Percentiles rank a stretch among this genome's conserved stretches.
These are phyloP conservation scores for Hyphodiscus sp. DNA, from an alignment of 2,329 filamentous ascomycete species.

Conservation along the genomic window DNA sequence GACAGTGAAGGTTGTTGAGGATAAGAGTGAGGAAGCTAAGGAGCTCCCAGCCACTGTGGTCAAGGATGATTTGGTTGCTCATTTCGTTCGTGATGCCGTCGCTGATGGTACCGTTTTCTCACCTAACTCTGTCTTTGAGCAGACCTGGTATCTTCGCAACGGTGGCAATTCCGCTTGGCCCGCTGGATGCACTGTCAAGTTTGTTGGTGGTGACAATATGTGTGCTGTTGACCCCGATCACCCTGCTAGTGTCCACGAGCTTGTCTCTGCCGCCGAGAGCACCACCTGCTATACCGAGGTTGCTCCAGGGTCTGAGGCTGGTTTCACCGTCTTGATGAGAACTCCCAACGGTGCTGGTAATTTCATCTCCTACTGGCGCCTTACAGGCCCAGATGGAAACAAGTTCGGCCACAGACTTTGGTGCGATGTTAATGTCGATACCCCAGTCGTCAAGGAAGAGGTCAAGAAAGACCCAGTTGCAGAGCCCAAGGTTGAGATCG, in stretches of 20 bases:
- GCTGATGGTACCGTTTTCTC: slow-evolving; percentile 68
- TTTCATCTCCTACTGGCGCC: slow-evolving; percentile 91
- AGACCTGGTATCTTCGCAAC: slow-evolving; percentile 89
- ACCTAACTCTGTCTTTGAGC: slow-evolving; percentile 70
- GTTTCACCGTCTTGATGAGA: slow-evolving; percentile 81
- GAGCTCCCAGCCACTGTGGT: slow-evolving; percentile 24
- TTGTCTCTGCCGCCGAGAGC: slow-evolving; percentile 75
- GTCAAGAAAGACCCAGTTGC: slow-evolving; percentile 32
- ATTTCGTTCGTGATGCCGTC: slow-evolving; percentile 73
- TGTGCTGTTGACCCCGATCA: slow-evolving; percentile 77
- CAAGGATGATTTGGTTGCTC: slow-evolving; percentile 46
- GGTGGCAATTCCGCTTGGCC: slow-evolving; percentile 77
- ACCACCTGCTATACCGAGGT: slow-evolving; percentile 66
- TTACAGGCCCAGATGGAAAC: slow-evolving; percentile 72
- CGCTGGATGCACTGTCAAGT: slow-evolving; percentile 81
- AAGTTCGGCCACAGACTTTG: slow-evolving; percentile 91
- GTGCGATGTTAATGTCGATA: slow-evolving; percentile 77
- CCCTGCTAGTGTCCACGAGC: slow-evolving; percentile 69
- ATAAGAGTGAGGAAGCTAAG: slow-evolving; percentile 31
- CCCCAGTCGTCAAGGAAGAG: slow-evolving; percentile 30
- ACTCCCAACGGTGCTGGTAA: slow-evolving; percentile 71
- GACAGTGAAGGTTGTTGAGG: slow-evolving; percentile 23
- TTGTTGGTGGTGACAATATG: slow-evolving; percentile 94
- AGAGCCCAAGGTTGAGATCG: slow-evolving; percentile 29
- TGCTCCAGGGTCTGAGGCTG: slow-evolving; percentile 64